phyloP scores from a whole-genome alignment of 352 stramenopile species.

The Globisporangium perplexum region DNA sequence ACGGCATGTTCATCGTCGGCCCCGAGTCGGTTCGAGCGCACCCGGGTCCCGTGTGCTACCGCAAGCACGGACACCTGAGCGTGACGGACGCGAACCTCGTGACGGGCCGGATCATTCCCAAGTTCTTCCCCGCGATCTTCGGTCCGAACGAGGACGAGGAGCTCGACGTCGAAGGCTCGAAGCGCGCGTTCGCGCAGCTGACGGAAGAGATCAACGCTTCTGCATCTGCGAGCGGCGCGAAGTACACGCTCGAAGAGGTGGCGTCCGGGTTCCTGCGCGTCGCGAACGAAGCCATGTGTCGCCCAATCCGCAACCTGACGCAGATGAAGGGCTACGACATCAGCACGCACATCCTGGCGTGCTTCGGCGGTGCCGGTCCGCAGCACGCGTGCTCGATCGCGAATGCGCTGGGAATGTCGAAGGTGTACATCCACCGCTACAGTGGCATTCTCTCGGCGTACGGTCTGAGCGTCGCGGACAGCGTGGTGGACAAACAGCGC shows the following conservation, averaged over 20 bases:
- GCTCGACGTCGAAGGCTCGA: constrained; percentile 93
- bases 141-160: constrained; percentile 96
- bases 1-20: constrained; percentile 96
- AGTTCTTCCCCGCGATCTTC: constrained; percentile 99
- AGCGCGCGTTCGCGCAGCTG: constrained; percentile 89
- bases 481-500: constrained; percentile 96
- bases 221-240: constrained; percentile 37
- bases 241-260: constrained; percentile 91
- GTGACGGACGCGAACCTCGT: constrained; percentile 99
- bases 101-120: constrained; percentile 94
- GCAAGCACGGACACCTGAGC: constrained; percentile 94
- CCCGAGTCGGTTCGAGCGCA: constrained; percentile 96
- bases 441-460: constrained; percentile 98
- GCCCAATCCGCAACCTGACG: constrained; percentile 98
- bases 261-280: constrained; percentile 97
- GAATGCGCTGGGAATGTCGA: constrained; percentile 95
- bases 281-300: constrained; percentile 99
- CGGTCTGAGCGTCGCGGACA: constrained; percentile 95
- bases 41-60: constrained; percentile 96
- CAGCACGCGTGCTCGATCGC: constrained; percentile 98
- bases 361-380: constrained; percentile 97
- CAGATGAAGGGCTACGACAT: constrained; percentile 98
- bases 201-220: constrained; percentile 85
- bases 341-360: constrained; percentile 94
- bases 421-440: constrained; percentile 98